Evolutionary conservation across 768 basidiomycete species (phyloP).

Genomic region (Hericium erinaceus): DNA sequence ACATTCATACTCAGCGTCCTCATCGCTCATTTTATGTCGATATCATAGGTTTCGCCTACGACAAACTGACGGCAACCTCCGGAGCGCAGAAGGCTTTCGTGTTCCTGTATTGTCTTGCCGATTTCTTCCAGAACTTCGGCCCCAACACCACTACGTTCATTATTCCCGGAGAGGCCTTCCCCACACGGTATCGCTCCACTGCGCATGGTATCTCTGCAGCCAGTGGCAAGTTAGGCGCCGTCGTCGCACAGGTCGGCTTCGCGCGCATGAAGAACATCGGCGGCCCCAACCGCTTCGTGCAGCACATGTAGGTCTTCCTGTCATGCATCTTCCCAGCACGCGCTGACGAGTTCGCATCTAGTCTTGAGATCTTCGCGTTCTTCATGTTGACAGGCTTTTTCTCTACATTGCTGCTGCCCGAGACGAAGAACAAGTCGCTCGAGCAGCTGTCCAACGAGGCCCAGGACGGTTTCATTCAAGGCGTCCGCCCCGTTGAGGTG

Average conservation of each 20-base stretch:
- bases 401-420: conserved; percentile 73
- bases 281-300: conserved; percentile 49
- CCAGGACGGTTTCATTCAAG: conserved; percentile 48
- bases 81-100: conserved; percentile 52
- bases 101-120: conserved; percentile 78
- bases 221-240: conserved; percentile 74
- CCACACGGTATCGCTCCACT: conserved; percentile 82
- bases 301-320: conserved; percentile 50
- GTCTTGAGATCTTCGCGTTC: conserved; percentile 71
- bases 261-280: conserved; percentile 58
- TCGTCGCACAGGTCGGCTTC: conserved; percentile 75
- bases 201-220: conserved; percentile 82
- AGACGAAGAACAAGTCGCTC: conserved; percentile 59
- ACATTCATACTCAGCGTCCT: too few species aligned
- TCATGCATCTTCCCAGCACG: neutral
- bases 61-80: conserved; percentile 39
- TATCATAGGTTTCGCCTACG: conserved; percentile 52
- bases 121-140: conserved; percentile 88
- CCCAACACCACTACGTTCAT: conserved; percentile 77
- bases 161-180: conserved; percentile 77
- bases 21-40: neutral
- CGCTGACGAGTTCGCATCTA: conserved; percentile 14
- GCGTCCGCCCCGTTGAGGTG: conserved; percentile 1
- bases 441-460: conserved; percentile 71
- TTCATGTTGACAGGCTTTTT: conserved; percentile 83